These are phyloP conservation scores for Cyamopsis tetragonoloba DNA, from an alignment of 306 rosid genomes.

Conservation along the genomic window DNA sequence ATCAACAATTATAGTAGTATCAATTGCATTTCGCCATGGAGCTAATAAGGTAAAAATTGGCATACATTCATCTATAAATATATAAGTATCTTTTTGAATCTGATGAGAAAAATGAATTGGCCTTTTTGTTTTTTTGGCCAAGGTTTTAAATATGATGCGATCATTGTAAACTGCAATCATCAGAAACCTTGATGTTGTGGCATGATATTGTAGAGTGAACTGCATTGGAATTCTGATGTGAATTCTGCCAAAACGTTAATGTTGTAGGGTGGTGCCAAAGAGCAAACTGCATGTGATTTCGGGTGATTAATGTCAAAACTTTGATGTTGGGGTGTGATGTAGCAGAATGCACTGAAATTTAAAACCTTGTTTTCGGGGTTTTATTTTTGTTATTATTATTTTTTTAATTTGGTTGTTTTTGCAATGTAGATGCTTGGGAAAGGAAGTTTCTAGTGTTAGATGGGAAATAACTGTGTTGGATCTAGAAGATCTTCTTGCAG, in stretches of 20 bases:
- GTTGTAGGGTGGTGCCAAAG: too few species aligned
- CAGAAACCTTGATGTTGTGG: too few species aligned
- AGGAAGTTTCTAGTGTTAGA: conserved; percentile 34
- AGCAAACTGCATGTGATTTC: too few species aligned
- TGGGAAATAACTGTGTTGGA: conserved; percentile 86
- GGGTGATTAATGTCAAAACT: too few species aligned
- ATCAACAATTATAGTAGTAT: background rate
- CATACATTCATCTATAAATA: background rate
- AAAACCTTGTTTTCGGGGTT: background rate
- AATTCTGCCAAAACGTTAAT: too few species aligned
- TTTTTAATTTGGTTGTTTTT: background rate
- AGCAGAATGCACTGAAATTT: too few species aligned
- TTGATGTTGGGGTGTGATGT: too few species aligned
- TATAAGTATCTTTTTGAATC: background rate
- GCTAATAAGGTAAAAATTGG: conserved; percentile 6
- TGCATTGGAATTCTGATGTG: too few species aligned
- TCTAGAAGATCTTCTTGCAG: conserved; percentile 25
- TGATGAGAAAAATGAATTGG: background rate
- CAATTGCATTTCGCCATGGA: conserved; percentile 21
- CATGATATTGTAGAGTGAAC: too few species aligned
- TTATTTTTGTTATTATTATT: background rate
- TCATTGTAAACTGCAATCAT: too few species aligned
- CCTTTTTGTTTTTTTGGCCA: background rate
- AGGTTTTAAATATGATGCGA: too few species aligned
- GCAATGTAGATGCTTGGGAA: conserved; percentile 17